Base-by-base conservation (phyloP, 2,329 filamentous ascomycete species). In the Endothia cerciana region DNA sequence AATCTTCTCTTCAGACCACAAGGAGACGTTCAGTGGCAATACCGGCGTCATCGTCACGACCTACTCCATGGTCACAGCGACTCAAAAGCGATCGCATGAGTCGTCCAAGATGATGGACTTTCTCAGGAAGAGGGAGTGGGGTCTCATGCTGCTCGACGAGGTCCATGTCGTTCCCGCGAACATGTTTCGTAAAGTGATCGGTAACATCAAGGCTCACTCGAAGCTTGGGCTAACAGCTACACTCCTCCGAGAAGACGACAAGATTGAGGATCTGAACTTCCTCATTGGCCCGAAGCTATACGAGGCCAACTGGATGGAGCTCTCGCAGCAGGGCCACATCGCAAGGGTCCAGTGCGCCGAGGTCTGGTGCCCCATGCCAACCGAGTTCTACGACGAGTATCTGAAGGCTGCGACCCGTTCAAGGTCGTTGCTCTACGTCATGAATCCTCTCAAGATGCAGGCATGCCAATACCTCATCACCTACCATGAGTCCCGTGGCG, bases 331-430 rank as follows among this genome's bases (percentile, higher is more conserved):
- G 78, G 95, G 95, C 0, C 94, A 97, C 75, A 99, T 99, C 76
- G 95, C 95, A 43, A 91, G 93, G 71, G 95, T 99, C 1, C 95
- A 99, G 77, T 99, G 95, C 77, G 95, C 95, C 17, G 95, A 99
- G 78, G 95, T 99, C 7, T 99, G 95, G 95, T 99, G 95, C 74
- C 93, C 94, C 2, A 99, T 99, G 95, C 97, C 95, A 0, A 95
- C 94, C 0, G 95, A 99, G 72, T 99, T 99, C 76, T 98, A 97
- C 77, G 90, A 93, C 22, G 93, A 98, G 76, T 99, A 98, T 78
- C 86, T 98, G 67, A 87, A 87, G 68, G 89, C 88, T 15, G 87
- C 87, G 19, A 77, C 80, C 1, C 78, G 81, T 8, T 80, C 81
- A 71, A 79, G 80, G 72, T 77, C 77, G 3, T 68, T 82, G 6